These are phyloP conservation scores for Rutstroemia sp. DNA, from an alignment of 2,329 filamentous ascomycete species.

Conservation along the genomic window DNA sequence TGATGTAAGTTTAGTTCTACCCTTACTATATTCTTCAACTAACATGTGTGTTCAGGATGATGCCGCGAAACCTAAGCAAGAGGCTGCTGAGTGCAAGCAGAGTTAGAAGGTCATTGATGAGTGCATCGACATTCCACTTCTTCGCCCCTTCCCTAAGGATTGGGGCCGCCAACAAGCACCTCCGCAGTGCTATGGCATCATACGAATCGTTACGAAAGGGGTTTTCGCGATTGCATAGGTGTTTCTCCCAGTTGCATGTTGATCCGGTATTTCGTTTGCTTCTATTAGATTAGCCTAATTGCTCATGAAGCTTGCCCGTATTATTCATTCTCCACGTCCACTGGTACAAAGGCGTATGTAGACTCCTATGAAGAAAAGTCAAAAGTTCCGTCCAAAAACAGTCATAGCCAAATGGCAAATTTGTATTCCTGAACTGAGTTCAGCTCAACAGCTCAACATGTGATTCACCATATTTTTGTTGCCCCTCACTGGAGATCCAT, in stretches of 20 bases:
- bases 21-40: conserved; percentile 1
- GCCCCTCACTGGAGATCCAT: neutral
- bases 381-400: conserved; percentile 8
- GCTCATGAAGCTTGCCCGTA: conserved; percentile 17
- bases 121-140: conserved; percentile 1
- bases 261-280: conserved; percentile 14
- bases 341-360: conserved; percentile 15
- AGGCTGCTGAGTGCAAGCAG: conserved; percentile 93
- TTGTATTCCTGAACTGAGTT: neutral
- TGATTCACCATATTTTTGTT: neutral
- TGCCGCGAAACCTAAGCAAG: conserved; percentile 83
- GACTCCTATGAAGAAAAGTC: conserved; percentile 15
- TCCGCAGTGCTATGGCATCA: conserved; percentile 8
- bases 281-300: conserved; percentile 29
- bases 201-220: conserved; percentile 2
- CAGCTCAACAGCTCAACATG: neutral
- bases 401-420: neutral
- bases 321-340: conserved; percentile 14
- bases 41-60: conserved; percentile 56
- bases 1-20: conserved; percentile 45
- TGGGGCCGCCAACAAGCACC: conserved; percentile 1
- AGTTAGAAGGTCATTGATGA: conserved; percentile 47
- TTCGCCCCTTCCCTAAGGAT: neutral
- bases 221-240: conserved; percentile 18
- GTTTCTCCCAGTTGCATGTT: conserved; percentile 16